Conservation (phyloP, 2,329 filamentous ascomycete genomes). For the Ophiostoma sp. region DNA sequence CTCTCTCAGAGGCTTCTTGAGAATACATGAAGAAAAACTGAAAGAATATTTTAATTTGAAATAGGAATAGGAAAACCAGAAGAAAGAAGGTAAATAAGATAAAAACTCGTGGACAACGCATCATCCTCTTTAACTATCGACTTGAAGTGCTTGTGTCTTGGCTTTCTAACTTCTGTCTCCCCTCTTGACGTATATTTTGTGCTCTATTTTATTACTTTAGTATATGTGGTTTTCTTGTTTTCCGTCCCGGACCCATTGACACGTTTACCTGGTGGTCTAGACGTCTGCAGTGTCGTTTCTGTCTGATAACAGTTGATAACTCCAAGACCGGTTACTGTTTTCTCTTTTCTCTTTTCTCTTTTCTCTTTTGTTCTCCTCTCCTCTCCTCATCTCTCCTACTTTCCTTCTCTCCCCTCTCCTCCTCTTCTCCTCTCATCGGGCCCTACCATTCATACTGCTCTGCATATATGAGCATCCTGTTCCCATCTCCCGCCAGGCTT, state of each 20-base stretch:
- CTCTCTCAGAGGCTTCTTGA: neutral
- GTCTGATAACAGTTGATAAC: neutral
- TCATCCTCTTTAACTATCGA: neutral
- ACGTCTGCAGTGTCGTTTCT: slow-evolving; percentile 1
- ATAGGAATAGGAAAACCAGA: neutral
- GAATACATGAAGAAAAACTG: neutral
- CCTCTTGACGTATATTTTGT: neutral
- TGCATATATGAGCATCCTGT: neutral
- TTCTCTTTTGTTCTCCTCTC: neutral
- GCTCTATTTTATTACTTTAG: neutral
- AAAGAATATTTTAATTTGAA: neutral
- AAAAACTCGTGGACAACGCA: neutral
- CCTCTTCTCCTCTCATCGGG: neutral
- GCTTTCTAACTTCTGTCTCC: neutral
- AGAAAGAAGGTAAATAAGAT: neutral
- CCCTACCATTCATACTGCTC: neutral
- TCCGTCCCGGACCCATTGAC: slow-evolving; percentile 1
- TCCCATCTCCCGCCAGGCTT: neutral
- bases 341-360: neutral
- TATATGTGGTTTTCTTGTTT: no score
- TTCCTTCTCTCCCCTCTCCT: no score
- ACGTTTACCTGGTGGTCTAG: slow-evolving; percentile 9
- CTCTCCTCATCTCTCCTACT: no score
- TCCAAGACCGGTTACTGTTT: slow-evolving; percentile 5
- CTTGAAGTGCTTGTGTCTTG: neutral